Base-by-base conservation (phyloP, 306 rosid genomes). In the Vigna unguiculata region DNA sequence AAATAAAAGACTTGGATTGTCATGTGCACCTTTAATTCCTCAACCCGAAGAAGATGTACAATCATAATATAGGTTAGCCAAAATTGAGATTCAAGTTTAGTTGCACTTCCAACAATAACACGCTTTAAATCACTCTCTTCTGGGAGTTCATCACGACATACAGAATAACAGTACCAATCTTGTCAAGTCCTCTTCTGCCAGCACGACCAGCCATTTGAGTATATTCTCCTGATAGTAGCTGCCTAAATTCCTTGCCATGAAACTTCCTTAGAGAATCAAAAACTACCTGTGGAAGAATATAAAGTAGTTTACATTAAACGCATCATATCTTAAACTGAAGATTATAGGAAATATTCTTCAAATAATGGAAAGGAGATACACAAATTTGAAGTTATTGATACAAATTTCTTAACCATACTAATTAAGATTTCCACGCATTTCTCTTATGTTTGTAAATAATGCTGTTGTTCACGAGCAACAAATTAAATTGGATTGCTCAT, bases 121-220 rank as follows among this genome's bases (percentile, higher is more conserved):
- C 28, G 83, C 79, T 83, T 84, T 81, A 94, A 84, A 84, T 91
- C 96, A 9, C 85, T 69, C 88, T 90, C 95, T 76, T 84, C 91
- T 24, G 86, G 96, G 82, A 90, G 80, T 79, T 94, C 97, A 47
- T 94, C 97, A 20, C 97, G 96, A 77, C 97, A 89, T 90, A 94
- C 75, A 94, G 82, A 81, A 90, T 74, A 83, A 90, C 98, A 21
- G 98, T 90, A 43, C 98, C 98, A 83, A 89, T 90, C 80, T 88
- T 85, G 87, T 94, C 98, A 74, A 94, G 93, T 78, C 98, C 98
- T 88, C 98, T 89, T 88, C 98, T 80, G 71, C 98, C 98, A 54
- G 98, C 98, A 59, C 98, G 98, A 53, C 98, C 98, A 54, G 98
- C 97, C 98, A 94, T 94, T 83, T 94, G 98, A 80, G 98, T 94